phyloP scores from a whole-genome alignment of 75 land plant species.

The Larix kaempferi region DNA sequence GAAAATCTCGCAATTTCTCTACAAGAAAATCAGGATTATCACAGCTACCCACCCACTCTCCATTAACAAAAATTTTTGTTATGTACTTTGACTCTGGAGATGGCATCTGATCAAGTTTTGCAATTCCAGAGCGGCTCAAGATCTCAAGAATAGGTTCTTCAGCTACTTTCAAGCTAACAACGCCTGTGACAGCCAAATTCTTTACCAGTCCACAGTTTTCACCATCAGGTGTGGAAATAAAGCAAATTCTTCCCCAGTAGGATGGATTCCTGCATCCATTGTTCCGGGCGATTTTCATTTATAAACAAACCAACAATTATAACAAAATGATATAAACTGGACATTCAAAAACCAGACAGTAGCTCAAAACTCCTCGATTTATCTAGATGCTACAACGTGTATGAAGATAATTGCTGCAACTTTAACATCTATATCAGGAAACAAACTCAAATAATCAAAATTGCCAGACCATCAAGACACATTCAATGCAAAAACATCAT shows the following conservation, averaged over 20 bases:
- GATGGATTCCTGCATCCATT: constrained; percentile 71
- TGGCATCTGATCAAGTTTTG: constrained; percentile 30
- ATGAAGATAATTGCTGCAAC: not conserved
- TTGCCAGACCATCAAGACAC: not conserved
- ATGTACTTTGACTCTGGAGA: constrained; percentile 19
- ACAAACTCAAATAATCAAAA: not conserved
- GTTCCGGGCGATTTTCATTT: not conserved
- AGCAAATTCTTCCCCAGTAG: constrained; percentile 84
- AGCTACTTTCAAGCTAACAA: constrained; percentile 45
- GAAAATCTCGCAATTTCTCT: constrained; percentile 30
- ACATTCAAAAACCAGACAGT: not conserved
- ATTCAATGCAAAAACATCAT: not conserved
- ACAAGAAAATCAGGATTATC: constrained; percentile 45
- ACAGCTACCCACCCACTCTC: constrained; percentile 74
- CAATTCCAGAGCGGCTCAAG: constrained; percentile 47
- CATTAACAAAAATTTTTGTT: constrained; percentile 75
- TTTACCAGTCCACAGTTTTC: constrained; percentile 94
- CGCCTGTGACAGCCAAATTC: constrained; percentile 70
- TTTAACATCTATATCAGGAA: not conserved
- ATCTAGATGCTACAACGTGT: not conserved
- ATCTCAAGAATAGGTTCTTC: constrained; percentile 34
- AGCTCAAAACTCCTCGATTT: not conserved
- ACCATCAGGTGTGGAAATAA: constrained; percentile 90
- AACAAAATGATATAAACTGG: not conserved
- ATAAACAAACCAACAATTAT: not conserved